These are phyloP conservation scores for Pseudogymnoascus sp. DNA, from an alignment of 2,329 filamentous ascomycete genomes.

Conservation along the genomic window DNA sequence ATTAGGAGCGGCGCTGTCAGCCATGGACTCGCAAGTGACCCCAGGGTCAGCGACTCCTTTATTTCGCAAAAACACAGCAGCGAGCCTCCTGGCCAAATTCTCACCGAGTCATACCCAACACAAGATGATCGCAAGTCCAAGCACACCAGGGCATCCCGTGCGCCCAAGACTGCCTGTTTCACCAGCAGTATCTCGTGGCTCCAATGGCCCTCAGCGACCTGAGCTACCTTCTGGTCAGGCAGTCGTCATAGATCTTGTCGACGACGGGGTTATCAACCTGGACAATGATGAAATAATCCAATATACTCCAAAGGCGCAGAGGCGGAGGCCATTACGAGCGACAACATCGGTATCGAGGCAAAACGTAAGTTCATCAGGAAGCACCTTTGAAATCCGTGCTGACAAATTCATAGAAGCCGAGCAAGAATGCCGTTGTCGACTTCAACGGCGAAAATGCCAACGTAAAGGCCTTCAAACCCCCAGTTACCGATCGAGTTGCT, in stretches of 20 bases:
- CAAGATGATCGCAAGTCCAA: slow-evolving; percentile 19
- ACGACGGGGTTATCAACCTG: background rate
- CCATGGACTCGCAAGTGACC: background rate
- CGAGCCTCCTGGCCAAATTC: slow-evolving; percentile 23
- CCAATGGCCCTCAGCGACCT: background rate
- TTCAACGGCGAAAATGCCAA: slow-evolving; percentile 11
- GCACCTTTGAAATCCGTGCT: background rate
- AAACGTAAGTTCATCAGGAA: background rate
- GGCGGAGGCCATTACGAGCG: background rate
- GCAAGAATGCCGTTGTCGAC: slow-evolving; percentile 10
- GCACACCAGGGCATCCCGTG: background rate
- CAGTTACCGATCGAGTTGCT: slow-evolving; percentile 20
- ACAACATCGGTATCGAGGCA: background rate
- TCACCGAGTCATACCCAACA: slow-evolving; percentile 21
- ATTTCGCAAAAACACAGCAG: slow-evolving; percentile 16
- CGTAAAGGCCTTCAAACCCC: slow-evolving; percentile 14
- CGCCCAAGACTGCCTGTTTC: background rate
- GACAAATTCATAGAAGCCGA: slow-evolving; percentile 10
- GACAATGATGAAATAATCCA: background rate
- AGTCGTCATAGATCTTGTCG: background rate
- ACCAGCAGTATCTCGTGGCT: background rate
- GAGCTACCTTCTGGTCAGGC: background rate
- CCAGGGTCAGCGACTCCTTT: background rate
- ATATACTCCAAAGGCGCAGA: slow-evolving; percentile 1
- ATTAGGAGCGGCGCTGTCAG: background rate